Percentiles rank a stretch among this genome's conserved stretches.
phyloP scores from a whole-genome alignment of 202 grass and related monocot genomes.

The Cymbopogon flexuosus region DNA sequence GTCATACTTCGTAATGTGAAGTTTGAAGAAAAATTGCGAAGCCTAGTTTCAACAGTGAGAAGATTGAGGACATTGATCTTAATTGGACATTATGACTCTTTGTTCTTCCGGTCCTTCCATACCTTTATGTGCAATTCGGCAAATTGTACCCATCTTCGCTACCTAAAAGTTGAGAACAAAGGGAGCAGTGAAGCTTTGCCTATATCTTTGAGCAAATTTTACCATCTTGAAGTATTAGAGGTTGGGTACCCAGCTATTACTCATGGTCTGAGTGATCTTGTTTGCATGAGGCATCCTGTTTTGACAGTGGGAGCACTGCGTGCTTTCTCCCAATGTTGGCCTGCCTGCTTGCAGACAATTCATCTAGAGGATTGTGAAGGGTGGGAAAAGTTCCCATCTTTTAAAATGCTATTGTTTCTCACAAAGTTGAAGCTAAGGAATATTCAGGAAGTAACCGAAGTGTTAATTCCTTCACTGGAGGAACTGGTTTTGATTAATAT shows the following conservation, averaged over 20 bases:
- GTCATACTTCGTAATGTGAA: neutral
- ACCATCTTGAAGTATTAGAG: neutral
- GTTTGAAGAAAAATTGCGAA: neutral
- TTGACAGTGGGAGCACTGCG: neutral
- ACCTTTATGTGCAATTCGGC: neutral
- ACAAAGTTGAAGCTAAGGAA: neutral
- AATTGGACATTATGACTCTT: neutral
- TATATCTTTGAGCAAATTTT: neutral
- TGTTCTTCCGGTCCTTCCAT: neutral
- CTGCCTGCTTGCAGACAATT: constrained; percentile 30
- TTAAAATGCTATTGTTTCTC: constrained; percentile 1
- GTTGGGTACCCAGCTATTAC: neutral
- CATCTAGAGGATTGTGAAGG: constrained; percentile 24
- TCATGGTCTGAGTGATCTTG: constrained; percentile 27
- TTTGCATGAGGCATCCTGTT: constrained; percentile 31
- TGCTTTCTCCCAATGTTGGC: constrained; percentile 23
- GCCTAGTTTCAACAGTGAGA: no score
- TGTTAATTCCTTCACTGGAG: constrained; percentile 34
- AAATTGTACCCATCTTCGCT: neutral
- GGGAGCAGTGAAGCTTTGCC: no score
- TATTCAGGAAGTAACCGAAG: neutral
- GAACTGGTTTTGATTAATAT: neutral
- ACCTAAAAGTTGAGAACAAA: neutral
- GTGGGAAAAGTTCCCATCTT: neutral
- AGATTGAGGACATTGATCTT: constrained; percentile 29